Evolutionary conservation across 176 grass and related monocot genomes (phyloP), one percentile per base, ranked within the genome.

Genomic region (Phoenix dactylifera): DNA sequence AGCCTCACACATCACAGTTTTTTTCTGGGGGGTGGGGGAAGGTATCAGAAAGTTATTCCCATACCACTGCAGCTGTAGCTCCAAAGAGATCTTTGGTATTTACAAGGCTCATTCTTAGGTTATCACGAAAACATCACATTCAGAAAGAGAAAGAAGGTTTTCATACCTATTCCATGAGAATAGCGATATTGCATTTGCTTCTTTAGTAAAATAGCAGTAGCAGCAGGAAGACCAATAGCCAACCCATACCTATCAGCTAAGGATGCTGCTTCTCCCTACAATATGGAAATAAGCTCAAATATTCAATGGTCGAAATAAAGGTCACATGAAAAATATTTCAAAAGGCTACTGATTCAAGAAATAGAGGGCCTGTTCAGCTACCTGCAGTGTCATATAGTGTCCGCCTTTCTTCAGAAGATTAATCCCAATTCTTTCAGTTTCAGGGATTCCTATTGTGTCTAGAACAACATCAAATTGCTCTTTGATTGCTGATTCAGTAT

Each of bases 371-470:
- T 62, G 24, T 54, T 74, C 54, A 17, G 73, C 67, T 60, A 96
- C 92, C 86, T 97, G 92, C 76, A 97, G 92, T 55, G 92, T 97
- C 92, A 97, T 96, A 73, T 88, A 97, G 56, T 97, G 69, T 61
- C 92, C 92, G 24, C 92, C 87, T 88, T 80, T 97, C 59, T 80
- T 90, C 70, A 97, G 70, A 80, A 91, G 65, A 77, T 80, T 90
- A 53, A 90, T 59, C 4, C 92, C 92, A 6, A 80, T 57, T 77
- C 84, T 84, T 77, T 97, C 92, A 60, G 87, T 97, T 76, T 97
- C 92, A 80, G 83, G 78, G 64, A 78, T 28, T 49, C 92, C 92
- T 66, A 97, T 97, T 55, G 92, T 88, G 71, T 97, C 92, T 63
- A 97, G 76, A 79, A 90, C 84, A 48, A 78, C 87, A 85, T 90